Evolutionary conservation across 495 filamentous ascomycete species (phyloP), one percentile per base, ranked within the genome.

Genomic region (Neurospora sp.): DNA sequence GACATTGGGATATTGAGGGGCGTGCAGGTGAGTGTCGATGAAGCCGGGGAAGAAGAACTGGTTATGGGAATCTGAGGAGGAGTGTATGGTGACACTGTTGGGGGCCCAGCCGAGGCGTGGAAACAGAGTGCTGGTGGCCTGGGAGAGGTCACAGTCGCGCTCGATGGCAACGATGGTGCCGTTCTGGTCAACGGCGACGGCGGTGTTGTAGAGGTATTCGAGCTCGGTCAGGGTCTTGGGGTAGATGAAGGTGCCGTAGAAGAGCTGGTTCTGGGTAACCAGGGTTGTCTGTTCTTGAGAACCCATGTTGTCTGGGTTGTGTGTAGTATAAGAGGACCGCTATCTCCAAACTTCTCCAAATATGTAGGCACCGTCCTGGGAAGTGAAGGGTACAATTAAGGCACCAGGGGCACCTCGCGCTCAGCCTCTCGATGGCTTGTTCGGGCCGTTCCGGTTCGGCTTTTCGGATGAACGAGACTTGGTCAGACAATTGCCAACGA

Each of bases 31-130:
- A 16, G 95, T 97, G 81, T 98, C 93, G 61, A 98, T 91, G 79
- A 98, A 97, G 16, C 95, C 95, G 0, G 95, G 95, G 76, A 98
- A 97, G 83, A 95, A 97, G 81, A 97, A 98, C 72, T 91, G 84
- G 10, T 83, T 85, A 68, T 84, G 81, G 41, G 72, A 46, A 38
- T 70, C 74, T 42, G 22, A 81, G 73, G 10, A 53, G 10, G 70
- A 31, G 41, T 85, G 77, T 18, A 83, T 78, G 14, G 81, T 74
- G 22, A 85, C 83, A n/a, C 80, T 83, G 3, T 76, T 77, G 3
- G 61, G 35, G 9, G 72, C 41, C 83, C 84, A 86, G 22, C 79
- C 82, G 20, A 85, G 76, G 42, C 74, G 72, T 39, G 74, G 72
- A 27, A 80, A 69, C 35, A 83, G 39, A 3, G 70, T 74, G 38